Percentiles rank a stretch among this genome's conserved stretches.
phyloP scores from a whole-genome alignment of 192 early-diverging fungal genomes.

The Pilaira anomala region DNA sequence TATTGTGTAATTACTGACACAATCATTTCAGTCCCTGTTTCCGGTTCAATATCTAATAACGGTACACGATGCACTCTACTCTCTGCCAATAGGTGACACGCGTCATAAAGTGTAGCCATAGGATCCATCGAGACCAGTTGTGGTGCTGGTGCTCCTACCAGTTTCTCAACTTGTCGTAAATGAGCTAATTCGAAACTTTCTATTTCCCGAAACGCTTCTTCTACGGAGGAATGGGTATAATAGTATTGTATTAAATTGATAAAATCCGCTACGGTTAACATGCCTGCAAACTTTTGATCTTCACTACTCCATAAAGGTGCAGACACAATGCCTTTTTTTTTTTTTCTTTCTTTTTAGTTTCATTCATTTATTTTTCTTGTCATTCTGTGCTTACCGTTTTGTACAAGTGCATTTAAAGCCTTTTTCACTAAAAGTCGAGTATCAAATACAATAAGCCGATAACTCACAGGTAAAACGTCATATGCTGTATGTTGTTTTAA shows the following conservation, averaged over 20 bases:
- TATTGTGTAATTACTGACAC: conserved; percentile 84
- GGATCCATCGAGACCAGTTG: conserved; percentile 81
- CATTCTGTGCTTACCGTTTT: conserved; percentile 92
- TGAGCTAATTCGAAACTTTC: conserved; percentile 72
- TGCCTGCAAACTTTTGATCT: conserved; percentile 81
- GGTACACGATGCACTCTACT: conserved; percentile 87
- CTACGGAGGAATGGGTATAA: conserved; percentile 76
- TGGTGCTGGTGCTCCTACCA: conserved; percentile 56
- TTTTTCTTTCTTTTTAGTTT: too few species aligned
- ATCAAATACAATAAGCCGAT: conserved; percentile 89
- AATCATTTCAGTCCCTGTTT: conserved; percentile 77
- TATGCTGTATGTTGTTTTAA: conserved; percentile 86
- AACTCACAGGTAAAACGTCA: conserved; percentile 87
- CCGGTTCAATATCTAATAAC: conserved; percentile 76
- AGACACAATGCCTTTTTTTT: conserved; percentile 78
- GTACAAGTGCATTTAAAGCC: conserved; percentile 87
- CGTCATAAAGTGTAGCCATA: conserved; percentile 82
- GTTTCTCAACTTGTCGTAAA: conserved; percentile 61
- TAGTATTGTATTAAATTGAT: conserved; percentile 93
- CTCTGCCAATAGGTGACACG: conserved; percentile 73
- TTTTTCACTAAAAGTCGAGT: conserved; percentile 87
- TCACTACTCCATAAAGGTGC: conserved; percentile 88
- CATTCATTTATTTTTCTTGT: neutral
- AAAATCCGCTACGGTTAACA: conserved; percentile 96
- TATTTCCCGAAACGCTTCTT: conserved; percentile 83